These are phyloP conservation scores for Ambrosiella beaveri DNA, from an alignment of 2,329 filamentous ascomycete genomes.

Conservation along the genomic window DNA sequence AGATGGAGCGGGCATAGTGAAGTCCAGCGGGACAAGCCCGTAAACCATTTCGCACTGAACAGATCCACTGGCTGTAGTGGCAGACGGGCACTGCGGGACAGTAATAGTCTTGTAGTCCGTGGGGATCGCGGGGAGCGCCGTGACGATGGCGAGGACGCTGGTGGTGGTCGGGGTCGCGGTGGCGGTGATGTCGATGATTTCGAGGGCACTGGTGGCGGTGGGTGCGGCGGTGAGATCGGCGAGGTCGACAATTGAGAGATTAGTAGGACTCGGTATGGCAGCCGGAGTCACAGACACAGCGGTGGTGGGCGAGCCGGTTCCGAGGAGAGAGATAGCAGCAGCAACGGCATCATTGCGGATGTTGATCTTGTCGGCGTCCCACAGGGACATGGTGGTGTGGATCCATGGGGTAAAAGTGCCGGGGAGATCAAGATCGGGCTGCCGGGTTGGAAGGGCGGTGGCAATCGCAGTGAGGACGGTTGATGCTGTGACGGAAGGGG, in stretches of 20 bases:
- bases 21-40: slow-evolving; percentile 7
- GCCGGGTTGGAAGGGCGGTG: no score
- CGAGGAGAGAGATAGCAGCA: not conserved
- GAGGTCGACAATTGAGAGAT: slow-evolving; percentile 10
- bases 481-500: no score
- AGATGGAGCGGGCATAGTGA: slow-evolving; percentile 4
- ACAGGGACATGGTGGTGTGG: no score
- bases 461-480: no score
- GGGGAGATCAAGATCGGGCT: no score
- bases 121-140: slow-evolving; percentile 4
- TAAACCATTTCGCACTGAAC: slow-evolving; percentile 4
- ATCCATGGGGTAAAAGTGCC: no score
- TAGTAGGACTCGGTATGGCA: slow-evolving; percentile 1
- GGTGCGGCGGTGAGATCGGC: not conserved
- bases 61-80: not conserved
- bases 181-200: slow-evolving; percentile 4
- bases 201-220: slow-evolving; percentile 1
- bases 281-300: not conserved
- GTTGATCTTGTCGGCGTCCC: no score
- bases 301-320: not conserved
- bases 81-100: slow-evolving; percentile 6
- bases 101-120: slow-evolving; percentile 10
- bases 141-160: not conserved
- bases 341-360: not conserved
- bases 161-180: not conserved